Evolutionary conservation across 257 asterid species (phyloP), one percentile per base, ranked within the genome.

Genomic region (Plantago elongata): DNA sequence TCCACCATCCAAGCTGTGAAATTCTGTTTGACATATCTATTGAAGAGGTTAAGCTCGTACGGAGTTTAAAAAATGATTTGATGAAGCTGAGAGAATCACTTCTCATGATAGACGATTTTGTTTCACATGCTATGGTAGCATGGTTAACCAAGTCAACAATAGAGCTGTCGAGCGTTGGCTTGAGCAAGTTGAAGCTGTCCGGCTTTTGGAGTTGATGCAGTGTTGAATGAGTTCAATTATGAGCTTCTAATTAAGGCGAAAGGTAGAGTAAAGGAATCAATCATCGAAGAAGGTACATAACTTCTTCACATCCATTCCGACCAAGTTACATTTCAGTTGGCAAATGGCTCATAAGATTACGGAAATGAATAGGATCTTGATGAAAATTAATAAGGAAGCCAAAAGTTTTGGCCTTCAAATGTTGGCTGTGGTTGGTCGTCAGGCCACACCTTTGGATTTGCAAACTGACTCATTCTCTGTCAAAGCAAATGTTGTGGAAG

Each of bases 41-140:
- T 22, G 27, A 22, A 22, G 27, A 22, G 27, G 27, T 22, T 22
- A 22, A 22, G 27, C 27, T 22, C 27, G 27, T 22, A 2, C 27
- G 27, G 27, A 22, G 27, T 22, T 22, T 22, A 1, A 22, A 22
- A 22, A 22, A 22, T 22, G 27, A 22, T 22, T 22, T 22, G 27
- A 22, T 2, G 2, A 22, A 22, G 27, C 27, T 22, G 27, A 22
- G 27, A 22, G 27, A 22, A 22, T 22, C 27, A 22, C 27, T 22
- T 1, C 27, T 22, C 27, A 59, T 69, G 54, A 38, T 69, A 0
- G 42, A 61, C 3, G 46, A 27, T 11, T 7, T 68, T 38, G 37
- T 76, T 18, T 10, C 18, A 11, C 70, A 76, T 54, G 75, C 73
- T 5, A 22, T 49, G n/a, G n/a, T n/a, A n/a, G n/a, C n/a, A n/a